Base-by-base conservation (phyloP, 1,284 basidiomycete species). In the Gymnopus androsaceus region DNA sequence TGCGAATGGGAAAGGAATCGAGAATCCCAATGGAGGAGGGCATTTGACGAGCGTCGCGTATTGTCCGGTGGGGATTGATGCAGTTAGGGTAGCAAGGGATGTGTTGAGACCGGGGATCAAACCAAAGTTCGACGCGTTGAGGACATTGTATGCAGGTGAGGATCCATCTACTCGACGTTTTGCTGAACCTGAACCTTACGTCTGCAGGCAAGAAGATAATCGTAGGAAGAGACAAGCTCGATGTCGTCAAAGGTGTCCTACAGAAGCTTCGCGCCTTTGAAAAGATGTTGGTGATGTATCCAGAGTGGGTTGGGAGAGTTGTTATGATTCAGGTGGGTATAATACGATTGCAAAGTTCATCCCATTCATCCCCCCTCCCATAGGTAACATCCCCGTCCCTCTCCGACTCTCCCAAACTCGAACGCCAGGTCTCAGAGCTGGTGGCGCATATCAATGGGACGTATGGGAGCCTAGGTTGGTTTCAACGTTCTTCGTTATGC, bases 171-270 rank as follows among this genome's bases (percentile, higher is more conserved):
- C n/a, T n/a, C n/a, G n/a, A n/a, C n/a, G n/a, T n/a, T n/a, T n/a
- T n/a, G n/a, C n/a, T n/a, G n/a, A n/a, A n/a, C n/a, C n/a, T n/a
- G n/a, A n/a, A n/a, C n/a, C n/a, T n/a, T n/a, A n/a, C n/a, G n/a
- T n/a, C n/a, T n/a, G n/a, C n/a, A n/a, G 94, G 92, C 64, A 98
- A 98, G 82, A 98, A 98, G 82, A 98, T 99, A 67, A 95, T 99
- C 58, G 91, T 99, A 28, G 96, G 95, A 12, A 82, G 97, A n/a
- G 96, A 99, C 74, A 99, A 99, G 79, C 84, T 99, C 38, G 97
- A 99, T 67, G 93, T 95, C 14, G 95, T 98, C 63, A 98, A 98
- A 76, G 96, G 96, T 54, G 94, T 99, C 25, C 78, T 98, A 61
- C 96, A 98, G 75, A 99, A 99, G 88, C 83, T 99, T 30, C 92